Base-by-base conservation (phyloP, 305 asterid species). In the Solanum hybrid region DNA sequence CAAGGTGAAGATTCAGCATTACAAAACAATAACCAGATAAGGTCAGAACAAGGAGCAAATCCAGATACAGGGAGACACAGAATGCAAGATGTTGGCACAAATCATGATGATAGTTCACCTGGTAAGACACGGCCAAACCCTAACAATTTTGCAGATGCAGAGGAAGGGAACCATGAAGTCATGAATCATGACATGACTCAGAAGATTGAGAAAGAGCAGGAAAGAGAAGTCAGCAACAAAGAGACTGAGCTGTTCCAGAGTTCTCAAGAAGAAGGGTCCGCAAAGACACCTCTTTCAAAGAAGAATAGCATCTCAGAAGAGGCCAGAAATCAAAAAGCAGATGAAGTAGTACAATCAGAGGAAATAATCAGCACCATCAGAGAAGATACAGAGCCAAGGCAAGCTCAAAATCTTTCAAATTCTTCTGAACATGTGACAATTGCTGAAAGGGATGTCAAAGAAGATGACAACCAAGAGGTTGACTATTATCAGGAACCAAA, bases 281-380 rank as follows among this genome's bases (percentile, higher is more conserved):
- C 88, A 36, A 75, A 92, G 15, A 79, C 90, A 32, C 68, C 24
- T 70, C 24, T 73, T 73, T 78, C 76, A 37, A 90, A 86, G 37
- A 85, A 86, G 12, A 89, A 75, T 34, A 85, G 84, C 73, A 83
- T 87, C 78, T 79, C 87, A 79, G 65, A 72, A 17, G 79, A 89
- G 75, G 79, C 27, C 61, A 83, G 24, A 81, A 84, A 91, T 33
- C 22, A 90, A 83, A 91, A 87, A 13, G 6, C 73, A 79, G 91
- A 88, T 75, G 92, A 91, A 84, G 90, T 29, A 10, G 77, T 79
- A 88, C 82, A 89, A 38, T 34, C 86, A 37, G 88, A 91, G 84
- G 88, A 84, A 51, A 57, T 79, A 88, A 88, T 77, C 82, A 88
- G 57, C 73, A 27, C 73, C 86, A 76, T 79, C 89, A 86, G 72